A percentile compares a stretch with the other conserved stretches of the same genome.
These are phyloP conservation scores for Verticillium nubilum DNA, from an alignment of 2,329 filamentous ascomycete genomes.

Conservation along the genomic window DNA sequence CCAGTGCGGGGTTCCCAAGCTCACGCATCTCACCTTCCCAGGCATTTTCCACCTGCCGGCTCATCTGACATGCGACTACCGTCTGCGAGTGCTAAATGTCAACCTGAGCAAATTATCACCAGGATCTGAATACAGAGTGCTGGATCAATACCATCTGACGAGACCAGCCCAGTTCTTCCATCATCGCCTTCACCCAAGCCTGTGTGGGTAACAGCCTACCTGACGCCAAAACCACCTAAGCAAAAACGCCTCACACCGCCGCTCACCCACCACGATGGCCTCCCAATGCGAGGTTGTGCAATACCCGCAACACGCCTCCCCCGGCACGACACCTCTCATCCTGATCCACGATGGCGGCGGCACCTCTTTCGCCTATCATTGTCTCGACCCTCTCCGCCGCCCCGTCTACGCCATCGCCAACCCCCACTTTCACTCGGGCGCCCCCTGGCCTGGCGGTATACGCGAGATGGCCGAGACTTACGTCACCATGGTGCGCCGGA, in stretches of 20 bases:
- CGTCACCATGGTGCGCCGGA: constrained; percentile 34
- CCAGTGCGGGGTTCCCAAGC: background rate
- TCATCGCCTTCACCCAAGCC: background rate
- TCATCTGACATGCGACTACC: no score
- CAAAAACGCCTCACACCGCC: constrained; percentile 2
- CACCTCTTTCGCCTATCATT: constrained; percentile 53
- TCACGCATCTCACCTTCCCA: background rate
- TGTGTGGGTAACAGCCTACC: background rate
- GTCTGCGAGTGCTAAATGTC: no score
- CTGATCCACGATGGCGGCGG: constrained; percentile 58
- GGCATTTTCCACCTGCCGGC: background rate
- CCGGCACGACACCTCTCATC: constrained; percentile 38
- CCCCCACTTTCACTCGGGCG: constrained; percentile 41
- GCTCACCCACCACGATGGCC: background rate
- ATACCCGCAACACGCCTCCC: constrained; percentile 15
- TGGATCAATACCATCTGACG: no score
- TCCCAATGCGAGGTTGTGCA: constrained; percentile 10
- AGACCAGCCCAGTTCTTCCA: background rate
- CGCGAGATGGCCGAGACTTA: constrained; percentile 50
- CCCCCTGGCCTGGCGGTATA: constrained; percentile 45
- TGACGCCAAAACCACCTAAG: no score
- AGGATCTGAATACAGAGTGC: no score
- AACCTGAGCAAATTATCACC: no score
- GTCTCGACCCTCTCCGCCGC: constrained; percentile 42
- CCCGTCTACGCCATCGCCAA: constrained; percentile 50